These are phyloP conservation scores for Sicyos baderoa DNA, from an alignment of 306 rosid species.

Conservation along the genomic window DNA sequence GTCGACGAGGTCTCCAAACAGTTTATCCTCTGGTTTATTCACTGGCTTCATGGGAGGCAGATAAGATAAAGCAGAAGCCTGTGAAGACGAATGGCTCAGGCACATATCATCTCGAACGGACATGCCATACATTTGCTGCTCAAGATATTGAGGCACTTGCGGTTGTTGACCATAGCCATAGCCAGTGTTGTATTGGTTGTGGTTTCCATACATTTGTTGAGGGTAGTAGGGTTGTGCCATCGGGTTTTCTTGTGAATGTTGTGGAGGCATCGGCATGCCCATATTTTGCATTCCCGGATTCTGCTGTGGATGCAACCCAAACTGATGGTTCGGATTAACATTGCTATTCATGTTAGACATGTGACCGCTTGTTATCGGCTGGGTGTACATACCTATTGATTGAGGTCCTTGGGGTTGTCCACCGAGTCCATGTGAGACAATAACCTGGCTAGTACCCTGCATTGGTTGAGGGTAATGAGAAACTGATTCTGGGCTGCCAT, in stretches of 20 bases:
- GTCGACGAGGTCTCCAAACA: constrained; percentile 91
- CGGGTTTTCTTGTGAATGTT: constrained; percentile 39
- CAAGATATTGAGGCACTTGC: constrained; percentile 48
- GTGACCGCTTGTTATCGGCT: constrained; percentile 49
- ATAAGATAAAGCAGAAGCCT: constrained; percentile 56
- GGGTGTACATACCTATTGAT: constrained; percentile 48
- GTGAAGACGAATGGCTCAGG: constrained; percentile 44
- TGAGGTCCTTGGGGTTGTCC: constrained; percentile 56
- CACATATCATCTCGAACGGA: constrained; percentile 52
- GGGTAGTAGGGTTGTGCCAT: constrained; percentile 43
- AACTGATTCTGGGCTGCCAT: constrained; percentile 41
- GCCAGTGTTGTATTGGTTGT: constrained; percentile 43
- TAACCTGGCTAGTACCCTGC: constrained; percentile 48
- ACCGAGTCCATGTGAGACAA: constrained; percentile 43
- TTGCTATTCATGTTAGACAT: constrained; percentile 45
- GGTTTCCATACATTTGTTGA: constrained; percentile 78
- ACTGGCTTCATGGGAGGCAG: constrained; percentile 56
- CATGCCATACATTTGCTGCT: constrained; percentile 78
- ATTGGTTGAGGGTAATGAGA: constrained; percentile 61
- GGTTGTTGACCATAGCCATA: constrained; percentile 58
- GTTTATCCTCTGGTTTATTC: constrained; percentile 74
- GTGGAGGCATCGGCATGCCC: constrained; percentile 24
- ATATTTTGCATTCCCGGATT: constrained; percentile 33
- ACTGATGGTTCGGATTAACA: constrained; percentile 50
- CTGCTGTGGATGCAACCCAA: constrained; percentile 42